Base-by-base conservation (phyloP, 1,284 basidiomycete genomes). In the Kalmanozyma brasiliensis region DNA sequence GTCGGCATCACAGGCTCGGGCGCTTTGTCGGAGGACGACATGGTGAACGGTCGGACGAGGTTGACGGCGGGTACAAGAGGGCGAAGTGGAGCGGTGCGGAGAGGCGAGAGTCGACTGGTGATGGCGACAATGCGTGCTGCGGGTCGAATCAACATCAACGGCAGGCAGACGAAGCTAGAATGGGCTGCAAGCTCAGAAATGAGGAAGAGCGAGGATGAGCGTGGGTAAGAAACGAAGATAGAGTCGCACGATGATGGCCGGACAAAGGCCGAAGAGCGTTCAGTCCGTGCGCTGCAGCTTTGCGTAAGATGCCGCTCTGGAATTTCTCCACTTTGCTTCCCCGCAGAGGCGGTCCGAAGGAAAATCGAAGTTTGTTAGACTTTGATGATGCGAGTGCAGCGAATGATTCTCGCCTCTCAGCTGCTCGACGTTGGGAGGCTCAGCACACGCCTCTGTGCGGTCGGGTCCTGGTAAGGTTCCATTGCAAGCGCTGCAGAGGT, bases 1-100 rank as follows among this genome's bases (percentile, higher is more conserved):
- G 49, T 67, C 0, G 73, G 73, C 61, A 75, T 47, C 9, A 57
- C 34, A 9, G 49, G 51, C 17, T 38, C 41, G 1, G 61, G 29
- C 8, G 49, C 42, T 6, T 36, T 29, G 35, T 30, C 23, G 35
- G 42, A 19, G 24, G 22, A 44, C 8, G 51, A 44, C 51, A 52
- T 52, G 36, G 29, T 37, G 14, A 49, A n/a, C 1, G 13, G 1
- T 29, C 49, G 49, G 11, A 11, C 7, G 9, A 16, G 9, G 17
- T 19, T 1, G 5, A 20, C 8, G 14, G 22, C 3, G 20, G 19
- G 19, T 8, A 14, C 36, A 20, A 17, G 9, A n/a, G 22, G n/a
- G 14, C 22, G 20, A 26, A 26, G 4, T 22, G 8, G 32, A 8
- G 22, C 8, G 32, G 37, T 36, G 11, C n/a, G 13, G 24, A 20